Evolutionary conservation across 1,139 yeast genomes (phyloP).

Genomic region (Geotrichum klebahnii): DNA sequence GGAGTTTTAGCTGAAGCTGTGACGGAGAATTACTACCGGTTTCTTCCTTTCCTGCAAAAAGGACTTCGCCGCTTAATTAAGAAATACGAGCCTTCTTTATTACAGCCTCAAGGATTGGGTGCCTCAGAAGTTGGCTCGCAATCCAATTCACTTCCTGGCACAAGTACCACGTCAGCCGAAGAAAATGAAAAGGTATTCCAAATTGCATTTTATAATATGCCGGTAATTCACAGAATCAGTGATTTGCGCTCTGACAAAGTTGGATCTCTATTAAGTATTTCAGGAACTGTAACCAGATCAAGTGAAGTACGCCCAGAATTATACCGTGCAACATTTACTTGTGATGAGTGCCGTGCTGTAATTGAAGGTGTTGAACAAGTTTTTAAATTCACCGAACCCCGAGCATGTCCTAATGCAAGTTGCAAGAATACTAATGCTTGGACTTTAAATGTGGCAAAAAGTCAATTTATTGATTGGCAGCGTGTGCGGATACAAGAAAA

Average conservation of each 20-base stretch:
- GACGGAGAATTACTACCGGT: slow-evolving; percentile 85
- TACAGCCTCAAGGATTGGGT: slow-evolving; percentile 42
- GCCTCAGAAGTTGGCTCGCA: slow-evolving; percentile 28
- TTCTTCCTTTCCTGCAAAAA: slow-evolving; percentile 73
- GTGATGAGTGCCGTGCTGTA: slow-evolving; percentile 82
- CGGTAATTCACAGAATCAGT: slow-evolving; percentile 77
- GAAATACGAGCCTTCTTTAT: slow-evolving; percentile 68
- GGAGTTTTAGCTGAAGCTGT: slow-evolving; percentile 90
- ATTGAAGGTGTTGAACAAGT: slow-evolving; percentile 90
- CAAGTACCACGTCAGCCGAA: slow-evolving; percentile 37
- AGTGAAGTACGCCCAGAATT: slow-evolving; percentile 97
- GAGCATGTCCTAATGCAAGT: slow-evolving; percentile 79
- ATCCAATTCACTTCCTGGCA: slow-evolving; percentile 27
- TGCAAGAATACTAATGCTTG: slow-evolving; percentile 86
- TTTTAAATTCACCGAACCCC: slow-evolving; percentile 92
- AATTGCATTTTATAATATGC: slow-evolving; percentile 83
- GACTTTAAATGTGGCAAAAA: slow-evolving; percentile 77
- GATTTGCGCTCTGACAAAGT: slow-evolving; percentile 86
- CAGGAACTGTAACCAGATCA: slow-evolving; percentile 95
- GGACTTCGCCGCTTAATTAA: slow-evolving; percentile 73
- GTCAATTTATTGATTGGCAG: slow-evolving; percentile 95
- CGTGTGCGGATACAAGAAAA: slow-evolving; percentile 93
- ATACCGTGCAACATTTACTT: slow-evolving; percentile 78
- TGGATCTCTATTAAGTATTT: slow-evolving; percentile 77
- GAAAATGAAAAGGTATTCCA: slow-evolving; percentile 75